Evolutionary conservation across 306 rosid species (phyloP).

Genomic region (Lathyrus aphaca): DNA sequence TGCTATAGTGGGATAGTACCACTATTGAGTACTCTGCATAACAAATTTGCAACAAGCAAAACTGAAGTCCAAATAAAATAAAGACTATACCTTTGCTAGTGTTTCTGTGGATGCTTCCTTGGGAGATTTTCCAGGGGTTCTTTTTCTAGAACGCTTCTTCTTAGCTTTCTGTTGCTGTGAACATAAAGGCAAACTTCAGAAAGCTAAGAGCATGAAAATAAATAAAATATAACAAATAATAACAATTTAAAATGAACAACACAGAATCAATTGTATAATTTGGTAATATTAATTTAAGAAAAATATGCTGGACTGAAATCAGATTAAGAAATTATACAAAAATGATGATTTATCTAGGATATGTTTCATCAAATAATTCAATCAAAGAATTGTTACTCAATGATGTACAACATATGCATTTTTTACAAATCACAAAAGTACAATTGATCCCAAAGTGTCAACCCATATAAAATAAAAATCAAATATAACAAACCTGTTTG

Average conservation of each 20-base stretch:
- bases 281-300: neutral
- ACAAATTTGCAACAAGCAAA: constrained; percentile 4
- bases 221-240: constrained; percentile 10
- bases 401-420: constrained; percentile 2
- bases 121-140: constrained; percentile 57
- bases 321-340: constrained; percentile 1
- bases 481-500: constrained; percentile 61
- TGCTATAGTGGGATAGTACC: no score
- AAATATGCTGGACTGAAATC: neutral
- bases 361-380: neutral
- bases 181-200: constrained; percentile 40
- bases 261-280: neutral
- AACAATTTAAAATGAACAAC: neutral
- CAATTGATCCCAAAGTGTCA: neutral
- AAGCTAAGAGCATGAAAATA: neutral
- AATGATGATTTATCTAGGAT: neutral
- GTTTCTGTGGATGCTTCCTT: constrained; percentile 68
- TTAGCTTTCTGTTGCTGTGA: constrained; percentile 69
- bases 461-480: neutral
- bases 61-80: neutral
- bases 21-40: neutral
- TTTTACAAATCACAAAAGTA: neutral
- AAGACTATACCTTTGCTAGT: constrained; percentile 63
- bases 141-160: constrained; percentile 70
- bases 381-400: neutral